phyloP scores from a whole-genome alignment of 2,329 filamentous ascomycete genomes.

The Ceratocystis variospora region DNA sequence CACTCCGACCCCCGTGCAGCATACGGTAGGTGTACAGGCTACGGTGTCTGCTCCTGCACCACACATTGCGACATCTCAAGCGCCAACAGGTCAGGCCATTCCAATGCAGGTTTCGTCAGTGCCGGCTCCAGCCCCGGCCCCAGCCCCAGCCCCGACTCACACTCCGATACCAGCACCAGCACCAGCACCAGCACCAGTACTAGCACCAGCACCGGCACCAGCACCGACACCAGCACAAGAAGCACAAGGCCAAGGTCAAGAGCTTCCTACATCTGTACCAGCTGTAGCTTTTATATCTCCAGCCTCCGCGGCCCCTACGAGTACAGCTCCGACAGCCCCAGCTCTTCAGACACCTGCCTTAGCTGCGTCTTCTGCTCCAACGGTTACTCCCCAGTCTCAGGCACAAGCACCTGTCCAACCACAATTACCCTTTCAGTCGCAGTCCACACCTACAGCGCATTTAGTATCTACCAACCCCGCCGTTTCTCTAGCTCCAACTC shows the following conservation, averaged over 20 bases:
- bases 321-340: too few species aligned
- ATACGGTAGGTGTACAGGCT: background rate
- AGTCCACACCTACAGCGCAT: background rate
- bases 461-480: background rate
- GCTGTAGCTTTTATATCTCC: background rate
- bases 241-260: too few species aligned
- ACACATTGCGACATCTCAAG: background rate
- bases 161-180: background rate
- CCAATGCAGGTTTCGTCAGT: background rate
- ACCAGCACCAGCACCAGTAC: background rate
- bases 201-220: background rate
- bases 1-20: background rate
- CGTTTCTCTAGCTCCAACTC: background rate
- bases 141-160: background rate
- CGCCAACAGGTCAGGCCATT: background rate
- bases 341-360: background rate
- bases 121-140: background rate
- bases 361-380: background rate
- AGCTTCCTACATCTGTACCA: background rate
- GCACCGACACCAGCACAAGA: background rate
- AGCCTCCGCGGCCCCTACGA: background rate
- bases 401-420: background rate
- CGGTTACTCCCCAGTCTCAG: background rate
- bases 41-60: background rate
- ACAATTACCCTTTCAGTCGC: background rate